phyloP scores from a whole-genome alignment of 805 yeast genomes.

The Saturnispora zaruensis region DNA sequence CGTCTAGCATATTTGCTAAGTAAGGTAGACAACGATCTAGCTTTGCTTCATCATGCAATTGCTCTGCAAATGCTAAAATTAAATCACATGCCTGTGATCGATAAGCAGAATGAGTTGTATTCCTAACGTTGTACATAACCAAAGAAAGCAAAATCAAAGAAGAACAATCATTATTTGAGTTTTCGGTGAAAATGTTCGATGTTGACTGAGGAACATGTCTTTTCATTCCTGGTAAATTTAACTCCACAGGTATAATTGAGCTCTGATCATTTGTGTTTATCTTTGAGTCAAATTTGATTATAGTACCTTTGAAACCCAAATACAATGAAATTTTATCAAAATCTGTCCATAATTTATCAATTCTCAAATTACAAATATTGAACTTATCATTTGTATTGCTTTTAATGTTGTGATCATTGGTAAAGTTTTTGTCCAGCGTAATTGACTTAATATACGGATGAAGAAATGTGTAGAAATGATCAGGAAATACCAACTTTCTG shows the following conservation, averaged over 20 bases:
- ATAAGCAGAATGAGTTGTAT: slow-evolving; percentile 51
- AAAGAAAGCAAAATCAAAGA: slow-evolving; percentile 51
- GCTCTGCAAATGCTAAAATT: slow-evolving; percentile 66
- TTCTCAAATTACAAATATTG: slow-evolving; percentile 44
- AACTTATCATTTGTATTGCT: slow-evolving; percentile 14
- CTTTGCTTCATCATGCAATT: slow-evolving; percentile 72
- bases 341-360: slow-evolving; percentile 50
- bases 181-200: slow-evolving; percentile 20
- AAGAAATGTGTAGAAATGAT: slow-evolving; percentile 55
- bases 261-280: slow-evolving; percentile 9
- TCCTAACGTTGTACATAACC: slow-evolving; percentile 51
- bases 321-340: slow-evolving; percentile 42
- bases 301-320: slow-evolving; percentile 30
- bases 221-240: slow-evolving; percentile 47
- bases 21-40: slow-evolving; percentile 82
- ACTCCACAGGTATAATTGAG: slow-evolving; percentile 31
- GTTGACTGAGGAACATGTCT: slow-evolving; percentile 36
- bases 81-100: slow-evolving; percentile 68
- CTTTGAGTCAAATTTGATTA: slow-evolving; percentile 13
- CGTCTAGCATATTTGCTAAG: slow-evolving; percentile 63
- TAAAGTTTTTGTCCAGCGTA: neutral
- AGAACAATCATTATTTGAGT: slow-evolving; percentile 33
- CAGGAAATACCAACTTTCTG: slow-evolving; percentile 51
- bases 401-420: neutral
- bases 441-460: slow-evolving; percentile 51